phyloP scores from a whole-genome alignment of 192 early-diverging fungal genomes.

The Oehlia diaphana region DNA sequence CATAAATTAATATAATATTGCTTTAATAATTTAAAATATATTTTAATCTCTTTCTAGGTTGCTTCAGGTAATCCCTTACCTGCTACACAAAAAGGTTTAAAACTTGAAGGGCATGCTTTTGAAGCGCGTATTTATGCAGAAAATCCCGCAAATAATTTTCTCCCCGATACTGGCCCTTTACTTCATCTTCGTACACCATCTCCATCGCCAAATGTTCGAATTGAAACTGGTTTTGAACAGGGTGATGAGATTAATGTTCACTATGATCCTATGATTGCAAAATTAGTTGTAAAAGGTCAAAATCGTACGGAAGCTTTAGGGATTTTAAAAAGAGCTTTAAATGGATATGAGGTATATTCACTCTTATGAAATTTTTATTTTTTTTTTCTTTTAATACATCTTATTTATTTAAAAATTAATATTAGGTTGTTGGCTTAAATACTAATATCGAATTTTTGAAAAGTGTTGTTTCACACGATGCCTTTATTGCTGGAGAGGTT shows the following conservation, averaged over 20 bases:
- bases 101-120: conserved; percentile 85
- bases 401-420: conserved; percentile 3
- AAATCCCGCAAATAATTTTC: conserved; percentile 85
- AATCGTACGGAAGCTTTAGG: conserved; percentile 84
- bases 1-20: conserved; percentile 6
- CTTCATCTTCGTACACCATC: conserved; percentile 73
- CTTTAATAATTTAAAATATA: conserved; percentile 1
- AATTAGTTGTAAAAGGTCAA: conserved; percentile 82
- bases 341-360: conserved; percentile 71
- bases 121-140: conserved; percentile 98
- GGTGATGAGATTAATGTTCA: conserved; percentile 91
- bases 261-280: conserved; percentile 97
- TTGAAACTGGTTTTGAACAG: conserved; percentile 91
- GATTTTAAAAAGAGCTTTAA: conserved; percentile 76
- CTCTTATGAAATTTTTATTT: too few relatives aligned
- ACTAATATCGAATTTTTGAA: conserved; percentile 95
- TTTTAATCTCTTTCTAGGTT: conserved; percentile 45
- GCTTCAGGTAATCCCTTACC: conserved; percentile 90
- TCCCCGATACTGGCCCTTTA: conserved; percentile 92
- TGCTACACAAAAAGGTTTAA: conserved; percentile 65
- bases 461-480: conserved; percentile 71
- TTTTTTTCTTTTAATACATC: too few relatives aligned
- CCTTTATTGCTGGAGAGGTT: conserved; percentile 84
- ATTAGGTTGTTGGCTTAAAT: conserved; percentile 76
- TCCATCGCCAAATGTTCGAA: conserved; percentile 63